A percentile compares a stretch with the other conserved stretches of the same genome.
Evolutionary conservation across 257 asterid genomes (phyloP).

Genomic region (Ophiorrhiza pumila): DNA sequence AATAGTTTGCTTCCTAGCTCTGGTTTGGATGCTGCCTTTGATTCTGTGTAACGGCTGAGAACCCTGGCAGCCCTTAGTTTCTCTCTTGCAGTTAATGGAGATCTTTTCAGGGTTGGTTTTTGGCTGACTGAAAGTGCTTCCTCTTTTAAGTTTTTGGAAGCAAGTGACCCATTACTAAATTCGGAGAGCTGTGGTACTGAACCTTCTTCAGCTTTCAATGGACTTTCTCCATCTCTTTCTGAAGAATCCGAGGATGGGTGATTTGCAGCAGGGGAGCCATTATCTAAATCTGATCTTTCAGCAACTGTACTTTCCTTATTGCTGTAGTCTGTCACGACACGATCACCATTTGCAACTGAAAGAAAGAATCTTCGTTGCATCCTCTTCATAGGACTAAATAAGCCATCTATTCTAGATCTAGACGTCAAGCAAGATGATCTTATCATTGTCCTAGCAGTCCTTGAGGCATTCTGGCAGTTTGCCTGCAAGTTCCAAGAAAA

Average conservation of each 20-base stretch:
- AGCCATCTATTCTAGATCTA: slow-evolving; percentile 23
- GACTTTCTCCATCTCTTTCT: slow-evolving; percentile 20
- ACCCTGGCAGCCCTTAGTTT: slow-evolving; percentile 90
- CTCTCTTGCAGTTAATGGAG: slow-evolving; percentile 84
- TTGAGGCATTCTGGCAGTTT: slow-evolving; percentile 36
- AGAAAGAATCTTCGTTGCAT: slow-evolving; percentile 30
- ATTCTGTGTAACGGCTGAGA: slow-evolving; percentile 77
- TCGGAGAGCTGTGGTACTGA: slow-evolving; percentile 21
- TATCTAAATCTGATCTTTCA: slow-evolving; percentile 25
- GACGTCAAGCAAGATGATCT: slow-evolving; percentile 29
- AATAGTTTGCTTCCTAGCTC: slow-evolving; percentile 60
- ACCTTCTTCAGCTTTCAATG: slow-evolving; percentile 10
- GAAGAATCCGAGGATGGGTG: slow-evolving; percentile 21
- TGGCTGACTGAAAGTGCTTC: slow-evolving; percentile 29
- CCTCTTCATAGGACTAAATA: slow-evolving; percentile 22
- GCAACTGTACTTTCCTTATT: slow-evolving; percentile 28
- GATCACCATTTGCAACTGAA: slow-evolving; percentile 47
- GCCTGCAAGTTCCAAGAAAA: slow-evolving; percentile 35
- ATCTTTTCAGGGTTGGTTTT: slow-evolving; percentile 45
- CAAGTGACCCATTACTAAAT: slow-evolving; percentile 20
- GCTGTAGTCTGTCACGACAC: slow-evolving; percentile 36
- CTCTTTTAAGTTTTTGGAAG: slow-evolving; percentile 28
- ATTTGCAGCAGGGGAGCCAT: slow-evolving; percentile 26
- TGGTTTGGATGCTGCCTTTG: slow-evolving; percentile 64
- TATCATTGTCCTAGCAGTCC: slow-evolving; percentile 22